Evolutionary conservation across 1,284 basidiomycete genomes (phyloP), one percentile per base, ranked within the genome.

Genomic region (Malassezia sympodialis): DNA sequence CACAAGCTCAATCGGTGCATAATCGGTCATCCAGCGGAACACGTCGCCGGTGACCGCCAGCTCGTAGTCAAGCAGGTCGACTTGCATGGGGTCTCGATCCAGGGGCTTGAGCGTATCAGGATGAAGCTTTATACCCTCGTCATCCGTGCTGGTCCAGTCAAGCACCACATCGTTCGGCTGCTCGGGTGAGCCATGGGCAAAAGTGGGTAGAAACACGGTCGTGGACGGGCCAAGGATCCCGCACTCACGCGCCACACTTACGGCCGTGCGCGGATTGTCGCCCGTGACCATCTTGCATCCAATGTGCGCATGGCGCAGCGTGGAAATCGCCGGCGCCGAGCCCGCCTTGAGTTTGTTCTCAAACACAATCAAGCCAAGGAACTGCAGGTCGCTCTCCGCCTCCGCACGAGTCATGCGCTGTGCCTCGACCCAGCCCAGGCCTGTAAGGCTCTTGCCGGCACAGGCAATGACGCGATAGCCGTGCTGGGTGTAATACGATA

Each of bases 401-500:
- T 93, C 88, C 72, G 96, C 93, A 34, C 93, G 82, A 75, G 88
- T 90, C 83, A 99, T 86, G 46, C 88, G 83, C 76, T 99, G 94
- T 1, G 94, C 94, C 73, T 88, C 96, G 62, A 98, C 81, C 94
- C 94, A 99, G 6, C 91, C 88, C 58, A 99, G 77, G 4, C 87
- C 85, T 39, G 94, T 87, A 60, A 98, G 83, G 60, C 83, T 89
- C 79, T 96, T 98, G 32, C 94, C 94, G 3, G 94, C 94, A 63
- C 96, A 88, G 3, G 93, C 94, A 60, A 99, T 98, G 17, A 99
- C 94, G 56, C 94, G 86, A 77, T 93, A 98, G 31, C 94, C 94
- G 60, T 91, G 87, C 69, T 87, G 86, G 7, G 94, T 99, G 76
- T 98, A 98, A 76, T 96, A 96, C 4, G 89, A 88, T 15, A 99